Percentiles rank a stretch among this genome's conserved stretches.
These are phyloP conservation scores for Creolimax fragrantissima DNA, from an alignment of 78 protist species.

Conservation along the genomic window DNA sequence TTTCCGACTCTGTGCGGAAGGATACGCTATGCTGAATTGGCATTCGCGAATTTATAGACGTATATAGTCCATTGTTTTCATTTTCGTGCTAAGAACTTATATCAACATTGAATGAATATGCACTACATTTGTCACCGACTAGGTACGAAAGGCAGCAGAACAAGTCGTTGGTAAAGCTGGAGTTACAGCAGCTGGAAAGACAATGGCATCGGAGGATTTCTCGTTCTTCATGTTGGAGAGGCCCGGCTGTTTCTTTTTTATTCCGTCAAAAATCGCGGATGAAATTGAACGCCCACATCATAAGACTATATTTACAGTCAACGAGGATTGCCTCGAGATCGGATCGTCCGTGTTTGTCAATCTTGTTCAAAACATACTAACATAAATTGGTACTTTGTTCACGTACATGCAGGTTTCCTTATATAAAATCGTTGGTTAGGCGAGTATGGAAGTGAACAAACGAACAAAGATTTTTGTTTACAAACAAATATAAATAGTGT, in stretches of 20 bases:
- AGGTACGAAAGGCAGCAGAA: background rate
- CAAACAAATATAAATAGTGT: too few relatives aligned
- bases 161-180: background rate
- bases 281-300: background rate
- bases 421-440: too few relatives aligned
- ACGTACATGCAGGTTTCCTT: too few relatives aligned
- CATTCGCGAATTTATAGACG: background rate
- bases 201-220: constrained; percentile 27
- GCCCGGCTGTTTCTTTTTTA: constrained; percentile 15
- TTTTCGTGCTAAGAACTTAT: background rate
- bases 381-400: too few relatives aligned
- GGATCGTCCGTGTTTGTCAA: background rate
- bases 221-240: constrained; percentile 1
- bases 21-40: background rate
- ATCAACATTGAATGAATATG: background rate
- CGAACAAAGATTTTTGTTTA: too few relatives aligned
- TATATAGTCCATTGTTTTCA: too few relatives aligned
- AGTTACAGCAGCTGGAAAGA: background rate
- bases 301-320: background rate
- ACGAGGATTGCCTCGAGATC: constrained; percentile 7
- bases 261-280: background rate
- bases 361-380: background rate
- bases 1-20: background rate
- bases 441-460: too few relatives aligned
- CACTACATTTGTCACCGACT: background rate